phyloP scores from a whole-genome alignment of 768 basidiomycete genomes.

The Leccinum aurantiacum region DNA sequence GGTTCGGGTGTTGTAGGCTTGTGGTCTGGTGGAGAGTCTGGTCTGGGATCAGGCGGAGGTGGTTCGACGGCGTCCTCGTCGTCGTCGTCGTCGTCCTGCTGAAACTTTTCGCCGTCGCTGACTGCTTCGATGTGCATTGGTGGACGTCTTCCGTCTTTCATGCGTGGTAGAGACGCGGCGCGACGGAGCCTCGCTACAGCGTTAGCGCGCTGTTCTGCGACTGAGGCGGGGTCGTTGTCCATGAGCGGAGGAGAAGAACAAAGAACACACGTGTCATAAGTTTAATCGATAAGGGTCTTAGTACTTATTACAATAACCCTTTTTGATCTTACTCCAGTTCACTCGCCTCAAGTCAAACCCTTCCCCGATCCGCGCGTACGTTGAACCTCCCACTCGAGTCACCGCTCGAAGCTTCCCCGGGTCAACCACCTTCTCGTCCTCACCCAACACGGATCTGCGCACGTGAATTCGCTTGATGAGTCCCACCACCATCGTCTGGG shows the following conservation, averaged over 20 bases:
- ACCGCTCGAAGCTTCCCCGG: constrained; percentile 48
- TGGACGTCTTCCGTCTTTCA: constrained; percentile 87
- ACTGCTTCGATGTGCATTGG: constrained; percentile 83
- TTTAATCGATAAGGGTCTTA: too few species aligned
- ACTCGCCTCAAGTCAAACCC: constrained; percentile 47
- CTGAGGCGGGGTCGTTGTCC: constrained; percentile 40
- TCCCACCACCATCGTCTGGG: constrained; percentile 51
- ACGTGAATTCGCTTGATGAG: constrained; percentile 55
- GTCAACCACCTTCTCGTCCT: constrained; percentile 42
- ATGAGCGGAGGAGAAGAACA: constrained; percentile 3
- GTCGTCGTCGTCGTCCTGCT: constrained; percentile 35
- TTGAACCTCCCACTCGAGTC: constrained; percentile 49
- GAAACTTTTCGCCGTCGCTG: constrained; percentile 74
- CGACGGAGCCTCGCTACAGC: constrained; percentile 90
- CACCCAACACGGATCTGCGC: constrained; percentile 47
- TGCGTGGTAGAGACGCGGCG: constrained; percentile 86
- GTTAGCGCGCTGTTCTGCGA: constrained; percentile 79
- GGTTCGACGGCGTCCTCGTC: constrained; percentile 13
- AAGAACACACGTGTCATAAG: not conserved
- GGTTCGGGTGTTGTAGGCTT: constrained; percentile 42
- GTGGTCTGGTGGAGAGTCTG: constrained; percentile 30
- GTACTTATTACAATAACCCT: not conserved
- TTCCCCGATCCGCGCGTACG: constrained; percentile 49
- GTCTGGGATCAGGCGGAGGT: constrained; percentile 22
- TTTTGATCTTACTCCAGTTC: constrained; percentile 35